Conservation (phyloP, 257 asterid species). For the Gentiana dahurica region DNA sequence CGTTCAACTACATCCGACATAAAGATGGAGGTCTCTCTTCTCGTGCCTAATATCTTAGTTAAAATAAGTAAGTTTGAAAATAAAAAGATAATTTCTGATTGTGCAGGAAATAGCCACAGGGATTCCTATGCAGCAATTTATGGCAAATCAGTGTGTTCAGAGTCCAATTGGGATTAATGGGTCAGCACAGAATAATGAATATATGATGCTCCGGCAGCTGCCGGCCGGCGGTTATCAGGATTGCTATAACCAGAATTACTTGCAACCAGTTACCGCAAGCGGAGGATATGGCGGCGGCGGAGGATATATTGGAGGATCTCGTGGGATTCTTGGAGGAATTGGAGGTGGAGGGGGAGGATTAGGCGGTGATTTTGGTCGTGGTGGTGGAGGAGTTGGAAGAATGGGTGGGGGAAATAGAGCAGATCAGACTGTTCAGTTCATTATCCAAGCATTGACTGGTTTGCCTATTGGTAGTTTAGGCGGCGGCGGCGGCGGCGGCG, state of each 20-base stretch:
- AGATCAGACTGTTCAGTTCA: background rate
- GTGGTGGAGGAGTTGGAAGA: background rate
- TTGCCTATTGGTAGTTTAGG: background rate
- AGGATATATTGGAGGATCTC: slow-evolving; percentile 1
- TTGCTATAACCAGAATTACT: slow-evolving; percentile 6
- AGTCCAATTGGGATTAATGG: slow-evolving; percentile 6
- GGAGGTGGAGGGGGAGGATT: background rate
- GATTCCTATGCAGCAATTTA: slow-evolving; percentile 5
- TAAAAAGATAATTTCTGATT: background rate
- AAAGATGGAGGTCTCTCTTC: too few species aligned
- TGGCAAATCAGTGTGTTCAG: slow-evolving; percentile 12
- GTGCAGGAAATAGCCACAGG: slow-evolving; percentile 1
- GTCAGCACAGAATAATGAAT: slow-evolving; percentile 9
- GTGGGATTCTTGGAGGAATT: background rate
- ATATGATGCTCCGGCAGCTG: slow-evolving; percentile 10
- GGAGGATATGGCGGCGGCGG: slow-evolving; percentile 13
- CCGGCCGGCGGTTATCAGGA: slow-evolving; percentile 13
- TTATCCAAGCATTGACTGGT: slow-evolving; percentile 3
- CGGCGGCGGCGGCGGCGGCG: slow-evolving; percentile 11
- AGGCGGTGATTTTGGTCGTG: slow-evolving; percentile 5
- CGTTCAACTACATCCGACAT: too few species aligned
- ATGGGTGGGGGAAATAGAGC: background rate
- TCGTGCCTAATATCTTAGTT: too few species aligned
- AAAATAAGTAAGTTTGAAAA: too few species aligned
- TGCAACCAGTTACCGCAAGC: slow-evolving; percentile 19